Percentiles rank a stretch among this genome's conserved stretches.
Conservation (phyloP, 208 protist species). For the Wallacemonas sp. region DNA sequence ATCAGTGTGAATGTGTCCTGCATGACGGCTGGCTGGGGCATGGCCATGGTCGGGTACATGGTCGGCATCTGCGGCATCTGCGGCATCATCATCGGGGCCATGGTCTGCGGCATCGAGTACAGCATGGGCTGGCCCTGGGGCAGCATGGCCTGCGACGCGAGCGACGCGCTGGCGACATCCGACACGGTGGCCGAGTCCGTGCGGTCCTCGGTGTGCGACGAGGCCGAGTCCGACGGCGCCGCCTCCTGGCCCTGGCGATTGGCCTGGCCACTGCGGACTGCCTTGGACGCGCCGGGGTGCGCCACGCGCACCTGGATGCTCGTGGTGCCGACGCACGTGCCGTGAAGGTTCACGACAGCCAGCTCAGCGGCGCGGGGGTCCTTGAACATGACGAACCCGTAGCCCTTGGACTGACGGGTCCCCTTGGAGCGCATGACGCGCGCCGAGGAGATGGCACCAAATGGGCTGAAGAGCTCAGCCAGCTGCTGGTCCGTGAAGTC, state of each 20-base stretch:
- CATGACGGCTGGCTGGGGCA: conserved; percentile 20
- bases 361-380: conserved; percentile 36
- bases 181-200: conserved; percentile 16
- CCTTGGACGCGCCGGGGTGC: conserved; percentile 45
- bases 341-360: conserved; percentile 46
- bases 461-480: conserved; percentile 58
- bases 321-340: conserved; percentile 41
- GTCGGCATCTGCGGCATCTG: conserved; percentile 1
- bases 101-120: conserved; percentile 1
- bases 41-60: conserved; percentile 1
- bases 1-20: conserved; percentile 18
- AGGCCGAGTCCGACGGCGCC: conserved; percentile 14
- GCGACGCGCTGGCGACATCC: conserved; percentile 14
- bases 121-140: conserved; percentile 15
- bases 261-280: conserved; percentile 21
- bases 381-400: conserved; percentile 81
- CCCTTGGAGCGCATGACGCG: conserved; percentile 69
- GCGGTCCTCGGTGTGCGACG: background rate
- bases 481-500: conserved; percentile 68
- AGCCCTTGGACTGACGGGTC: conserved; percentile 61
- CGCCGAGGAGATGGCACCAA: conserved; percentile 58
- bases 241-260: background rate
- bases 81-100: background rate
- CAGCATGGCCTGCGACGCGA: conserved; percentile 10
- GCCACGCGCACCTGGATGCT: conserved; percentile 78